Base-by-base conservation (phyloP, 805 yeast species). In the Zygosaccharomyces lentus region DNA sequence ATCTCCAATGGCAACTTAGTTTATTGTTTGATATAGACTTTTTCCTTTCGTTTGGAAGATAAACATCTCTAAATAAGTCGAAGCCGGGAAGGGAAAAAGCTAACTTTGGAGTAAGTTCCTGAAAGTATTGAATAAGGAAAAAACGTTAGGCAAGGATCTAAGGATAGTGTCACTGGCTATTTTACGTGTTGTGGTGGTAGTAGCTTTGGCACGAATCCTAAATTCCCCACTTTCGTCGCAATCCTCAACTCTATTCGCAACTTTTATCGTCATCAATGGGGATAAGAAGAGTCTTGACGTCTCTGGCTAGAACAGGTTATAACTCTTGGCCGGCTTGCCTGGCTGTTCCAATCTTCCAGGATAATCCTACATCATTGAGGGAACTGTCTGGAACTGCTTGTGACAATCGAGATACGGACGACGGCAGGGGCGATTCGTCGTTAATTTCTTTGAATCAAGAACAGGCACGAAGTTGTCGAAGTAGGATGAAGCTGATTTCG, bases 211-310 rank as follows among this genome's bases (percentile, higher is more conserved):
- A 2, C 7, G 9, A 16, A 38, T 4, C 9, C 15, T 15, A 6
- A 3, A 6, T 26, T 27, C 29, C 16, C 34, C 3, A 10, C 15
- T 10, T 38, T 9, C 16, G n/a, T 17, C 16, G n/a, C 41, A 37
- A 25, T 26, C n/a, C 10, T 26, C 23, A n/a, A 13, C 7, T 12
- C 21, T 29, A 25, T 9, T 7, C 10, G 23, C n/a, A 34, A n/a
- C 5, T 27, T 29, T n/a, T 13, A 17, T 25, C 23, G 34, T 24
- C 34, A 40, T 30, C 16, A 12, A 48, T 48, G 52, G 52, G 52
- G 16, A 19, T 48, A 13, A 34, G 29, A 17, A 48, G 43, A 37
- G 37, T 45, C 9, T 23, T 48, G 9, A 29, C 37, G n/a, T 41
- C 35, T 10, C 23, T 42, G 16, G 37, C 34, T 6, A 34, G 45